Conservation (phyloP, 257 asterid genomes). For the Ocimum tenuiflorum region DNA sequence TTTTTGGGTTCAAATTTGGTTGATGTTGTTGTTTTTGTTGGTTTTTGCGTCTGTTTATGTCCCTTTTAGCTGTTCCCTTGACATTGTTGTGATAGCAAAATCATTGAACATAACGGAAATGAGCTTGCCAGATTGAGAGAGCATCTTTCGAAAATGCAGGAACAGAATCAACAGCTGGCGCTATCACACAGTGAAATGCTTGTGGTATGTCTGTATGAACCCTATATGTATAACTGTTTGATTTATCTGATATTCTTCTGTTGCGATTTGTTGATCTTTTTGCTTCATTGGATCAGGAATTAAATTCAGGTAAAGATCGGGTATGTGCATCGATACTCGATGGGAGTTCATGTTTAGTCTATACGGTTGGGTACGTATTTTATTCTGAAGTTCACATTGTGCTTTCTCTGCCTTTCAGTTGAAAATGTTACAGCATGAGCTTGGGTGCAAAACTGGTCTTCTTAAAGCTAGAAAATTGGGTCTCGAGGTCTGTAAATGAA, state of each 20-base stretch:
- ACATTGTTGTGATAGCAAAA: slow-evolving; percentile 39
- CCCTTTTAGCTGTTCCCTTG: slow-evolving; percentile 21
- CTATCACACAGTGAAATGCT: slow-evolving; percentile 48
- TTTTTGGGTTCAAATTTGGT: slow-evolving; percentile 13
- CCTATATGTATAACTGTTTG: not conserved
- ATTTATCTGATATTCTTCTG: slow-evolving; percentile 3
- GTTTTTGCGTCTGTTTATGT: not conserved
- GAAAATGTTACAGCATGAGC: slow-evolving; percentile 59
- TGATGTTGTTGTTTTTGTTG: not conserved
- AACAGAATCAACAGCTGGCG: slow-evolving; percentile 64
- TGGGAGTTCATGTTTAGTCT: not conserved
- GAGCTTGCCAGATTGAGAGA: slow-evolving; percentile 54
- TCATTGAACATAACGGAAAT: slow-evolving; percentile 51
- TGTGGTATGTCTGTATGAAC: slow-evolving; percentile 31
- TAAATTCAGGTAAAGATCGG: slow-evolving; percentile 61
- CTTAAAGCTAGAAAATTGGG: slow-evolving; percentile 37
- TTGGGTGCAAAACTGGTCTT: slow-evolving; percentile 52
- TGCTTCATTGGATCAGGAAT: slow-evolving; percentile 45
- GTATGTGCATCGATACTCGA: slow-evolving; percentile 30
- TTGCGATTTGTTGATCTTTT: slow-evolving; percentile 13
- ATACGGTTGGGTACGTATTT: not conserved
- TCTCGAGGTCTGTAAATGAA: slow-evolving; percentile 37
- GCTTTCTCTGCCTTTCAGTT: slow-evolving; percentile 32
- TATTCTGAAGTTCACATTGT: not conserved
- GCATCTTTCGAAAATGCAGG: slow-evolving; percentile 49